Evolutionary conservation across 176 grass and related monocot genomes (phyloP).

Genomic region (Triticum urartu): DNA sequence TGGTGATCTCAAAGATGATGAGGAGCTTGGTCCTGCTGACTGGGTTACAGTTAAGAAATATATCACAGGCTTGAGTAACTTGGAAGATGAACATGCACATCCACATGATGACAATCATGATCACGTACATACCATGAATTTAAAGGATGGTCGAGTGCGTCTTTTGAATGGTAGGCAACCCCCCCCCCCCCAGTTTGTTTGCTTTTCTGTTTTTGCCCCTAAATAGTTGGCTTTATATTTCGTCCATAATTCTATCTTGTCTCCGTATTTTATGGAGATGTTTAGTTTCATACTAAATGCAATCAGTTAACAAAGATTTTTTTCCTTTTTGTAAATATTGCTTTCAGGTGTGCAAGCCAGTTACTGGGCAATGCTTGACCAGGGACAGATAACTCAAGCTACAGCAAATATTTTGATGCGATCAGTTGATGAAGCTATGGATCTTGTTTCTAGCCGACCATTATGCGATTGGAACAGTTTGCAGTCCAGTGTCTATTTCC

Average conservation of each 20-base stretch:
- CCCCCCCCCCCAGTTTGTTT: neutral
- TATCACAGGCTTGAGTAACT: constrained; percentile 78
- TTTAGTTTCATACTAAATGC: neutral
- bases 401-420: constrained; percentile 79
- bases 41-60: constrained; percentile 75
- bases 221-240: constrained; percentile 10
- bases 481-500: constrained; percentile 70
- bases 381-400: constrained; percentile 80
- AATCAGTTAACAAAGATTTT: neutral
- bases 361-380: constrained; percentile 96
- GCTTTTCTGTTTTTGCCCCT: neutral
- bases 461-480: constrained; percentile 84
- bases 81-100: constrained; percentile 69
- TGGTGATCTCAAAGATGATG: constrained; percentile 78
- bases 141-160: constrained; percentile 68
- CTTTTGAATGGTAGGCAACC: constrained; percentile 73
- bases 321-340: neutral
- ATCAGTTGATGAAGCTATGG: constrained; percentile 98
- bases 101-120: constrained; percentile 63
- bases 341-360: constrained; percentile 74
- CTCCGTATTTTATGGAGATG: neutral
- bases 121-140: constrained; percentile 51
- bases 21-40: constrained; percentile 89
- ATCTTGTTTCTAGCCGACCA: constrained; percentile 57
- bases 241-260: neutral